A percentile compares a stretch with the other conserved stretches of the same genome.
phyloP scores from a whole-genome alignment of 441 rosid species.

The Jatropha podagrica region DNA sequence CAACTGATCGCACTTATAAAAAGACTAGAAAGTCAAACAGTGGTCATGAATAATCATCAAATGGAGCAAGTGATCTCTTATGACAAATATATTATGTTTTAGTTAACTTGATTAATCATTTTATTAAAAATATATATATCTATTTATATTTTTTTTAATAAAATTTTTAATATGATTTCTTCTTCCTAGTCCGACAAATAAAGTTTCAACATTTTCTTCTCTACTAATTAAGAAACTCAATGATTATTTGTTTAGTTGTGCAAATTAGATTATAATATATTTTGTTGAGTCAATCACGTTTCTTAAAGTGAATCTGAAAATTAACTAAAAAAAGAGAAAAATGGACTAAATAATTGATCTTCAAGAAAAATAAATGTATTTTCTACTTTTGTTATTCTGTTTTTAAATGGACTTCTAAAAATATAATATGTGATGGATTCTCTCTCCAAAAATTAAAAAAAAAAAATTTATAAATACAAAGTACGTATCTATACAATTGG shows the following conservation, averaged over 20 bases:
- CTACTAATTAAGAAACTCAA: not conserved
- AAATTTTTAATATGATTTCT: not conserved
- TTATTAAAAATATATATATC: not conserved
- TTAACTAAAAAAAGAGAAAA: not conserved
- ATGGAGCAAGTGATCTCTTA: no score
- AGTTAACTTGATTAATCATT: no score
- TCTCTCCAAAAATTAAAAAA: not conserved
- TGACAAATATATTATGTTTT: no score
- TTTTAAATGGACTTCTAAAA: no score
- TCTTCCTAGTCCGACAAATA: not conserved
- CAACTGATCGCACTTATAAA: fast-evolving
- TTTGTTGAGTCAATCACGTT: constrained; percentile 56
- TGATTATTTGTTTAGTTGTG: constrained; percentile 27
- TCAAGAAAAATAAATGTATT: not conserved
- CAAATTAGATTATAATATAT: constrained; percentile 21
- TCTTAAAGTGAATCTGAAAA: constrained; percentile 31
- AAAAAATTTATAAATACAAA: not conserved
- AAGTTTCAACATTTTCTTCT: not conserved
- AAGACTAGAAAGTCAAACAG: no score
- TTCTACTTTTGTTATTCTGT: no score
- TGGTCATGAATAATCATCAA: no score
- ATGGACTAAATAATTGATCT: constrained; percentile 20
- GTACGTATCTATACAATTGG: not conserved
- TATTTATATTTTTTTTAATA: no score
- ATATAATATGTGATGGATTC: not conserved